Evolutionary conservation across 257 asterid genomes (phyloP), one percentile per base, ranked within the genome.

Genomic region (Forsythia viridissima): DNA sequence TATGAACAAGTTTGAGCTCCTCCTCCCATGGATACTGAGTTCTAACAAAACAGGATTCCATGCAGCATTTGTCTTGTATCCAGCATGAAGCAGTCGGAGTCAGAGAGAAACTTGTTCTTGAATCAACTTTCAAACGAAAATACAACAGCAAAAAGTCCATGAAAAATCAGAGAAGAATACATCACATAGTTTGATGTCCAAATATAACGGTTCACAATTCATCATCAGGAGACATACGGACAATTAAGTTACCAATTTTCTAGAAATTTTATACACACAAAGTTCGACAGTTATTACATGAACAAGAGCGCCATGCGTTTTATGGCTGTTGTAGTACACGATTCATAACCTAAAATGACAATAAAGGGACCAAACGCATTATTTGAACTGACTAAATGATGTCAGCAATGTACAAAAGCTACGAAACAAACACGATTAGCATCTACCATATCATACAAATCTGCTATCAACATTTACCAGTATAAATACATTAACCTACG

Each of bases 351-450:
- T 77, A 71, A 30, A 63, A 10, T 39, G 38, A 21, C 7, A 7
- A 20, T 21, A 24, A 59, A 20, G n/a, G 36, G 37, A 20, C 70
- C 16, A 1, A 65, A 79, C 81, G 65, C 59, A 76, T 55, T 70
- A 67, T 77, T 41, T 42, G 67, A 44, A 68, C 78, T 57, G 41
- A 79, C 84, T 41, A 73, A 72, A 34, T 48, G 46, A 30, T 41
- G 84, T 84, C 80, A 79, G 69, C 82, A 66, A 76, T 75, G 46
- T 76, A 76, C 82, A 74, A 36, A 78, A 79, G 70, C 44, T 71
- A 69, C 24, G 21, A 55, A 72, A 70, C 11, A 44, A 63, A 16
- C 41, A 57, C 68, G 0, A 65, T 41, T 78, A 69, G 74, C 80
- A 72, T 63, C 81, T 71, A 76, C 65, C 9, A 24, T 48, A 59